phyloP scores from a whole-genome alignment of 2,329 filamentous ascomycete species.

The Neofusicoccum ribis region DNA sequence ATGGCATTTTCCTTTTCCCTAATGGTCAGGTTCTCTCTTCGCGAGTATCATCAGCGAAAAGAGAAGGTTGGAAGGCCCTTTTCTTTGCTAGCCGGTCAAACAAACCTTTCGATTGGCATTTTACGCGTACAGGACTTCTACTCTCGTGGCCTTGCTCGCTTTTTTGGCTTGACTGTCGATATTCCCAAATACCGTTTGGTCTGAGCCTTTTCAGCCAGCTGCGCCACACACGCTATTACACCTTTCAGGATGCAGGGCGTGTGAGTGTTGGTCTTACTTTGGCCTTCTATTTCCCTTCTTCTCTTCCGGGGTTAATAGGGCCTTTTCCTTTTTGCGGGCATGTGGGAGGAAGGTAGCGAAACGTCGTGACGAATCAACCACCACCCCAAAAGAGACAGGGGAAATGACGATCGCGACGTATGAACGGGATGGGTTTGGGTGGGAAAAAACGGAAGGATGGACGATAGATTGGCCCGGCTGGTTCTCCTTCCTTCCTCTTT shows the following conservation, averaged over 20 bases:
- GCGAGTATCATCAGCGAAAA: conserved; percentile 10
- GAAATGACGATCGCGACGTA: conserved; percentile 1
- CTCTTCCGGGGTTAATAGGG: background rate
- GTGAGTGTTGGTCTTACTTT: background rate
- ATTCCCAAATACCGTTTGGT: background rate
- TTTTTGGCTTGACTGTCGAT: conserved; percentile 5
- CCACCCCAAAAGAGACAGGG: background rate
- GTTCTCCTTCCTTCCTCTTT: background rate
- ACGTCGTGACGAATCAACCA: conserved; percentile 1
- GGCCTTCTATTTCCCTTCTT: background rate
- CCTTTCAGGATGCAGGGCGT: background rate
- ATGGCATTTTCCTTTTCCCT: conserved; percentile 8
- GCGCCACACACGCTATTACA: background rate
- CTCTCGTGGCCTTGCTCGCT: background rate
- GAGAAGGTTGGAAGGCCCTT: background rate
- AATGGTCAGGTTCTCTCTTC: background rate
- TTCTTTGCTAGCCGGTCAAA: conserved; percentile 12
- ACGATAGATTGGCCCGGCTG: background rate
- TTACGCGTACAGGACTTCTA: background rate
- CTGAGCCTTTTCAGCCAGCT: background rate
- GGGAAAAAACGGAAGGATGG: background rate
- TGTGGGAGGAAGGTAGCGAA: background rate
- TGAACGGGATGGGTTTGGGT: background rate
- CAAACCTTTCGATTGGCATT: background rate
- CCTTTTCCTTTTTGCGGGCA: background rate